A percentile compares a stretch with the other conserved stretches of the same genome.
phyloP scores from a whole-genome alignment of 768 basidiomycete genomes.

The Boletus barrowsii region DNA sequence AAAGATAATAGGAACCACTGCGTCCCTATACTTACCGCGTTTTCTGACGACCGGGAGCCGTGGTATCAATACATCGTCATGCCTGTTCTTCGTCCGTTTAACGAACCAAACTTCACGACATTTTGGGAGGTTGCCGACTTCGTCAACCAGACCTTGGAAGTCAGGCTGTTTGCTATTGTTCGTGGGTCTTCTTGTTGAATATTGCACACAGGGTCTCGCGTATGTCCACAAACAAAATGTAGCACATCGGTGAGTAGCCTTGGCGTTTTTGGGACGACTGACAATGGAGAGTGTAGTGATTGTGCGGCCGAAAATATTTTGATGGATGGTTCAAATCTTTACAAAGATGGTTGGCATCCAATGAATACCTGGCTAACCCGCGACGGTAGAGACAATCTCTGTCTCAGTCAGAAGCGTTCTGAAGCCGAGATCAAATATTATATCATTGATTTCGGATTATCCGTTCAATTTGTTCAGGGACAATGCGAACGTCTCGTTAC shows the following conservation, averaged over 20 bases:
- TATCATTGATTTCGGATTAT: slow-evolving; percentile 37
- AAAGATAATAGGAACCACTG: no score
- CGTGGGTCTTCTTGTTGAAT: no score
- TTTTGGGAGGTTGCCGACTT: no score
- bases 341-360: slow-evolving; percentile 28
- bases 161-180: no score
- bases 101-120: no score
- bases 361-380: slow-evolving; percentile 2
- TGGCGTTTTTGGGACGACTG: no score
- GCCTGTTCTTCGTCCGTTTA: no score
- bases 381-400: slow-evolving; percentile 11
- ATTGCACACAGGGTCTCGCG: slow-evolving; percentile 35
- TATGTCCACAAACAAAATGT: slow-evolving; percentile 36
- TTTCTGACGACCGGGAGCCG: no score
- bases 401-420: slow-evolving; percentile 23
- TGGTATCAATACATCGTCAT: no score
- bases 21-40: no score
- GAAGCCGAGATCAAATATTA: slow-evolving; percentile 30
- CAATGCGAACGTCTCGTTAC: background rate
- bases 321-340: slow-evolving; percentile 27
- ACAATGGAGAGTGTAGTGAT: no score
- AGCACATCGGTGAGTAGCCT: slow-evolving; percentile 32
- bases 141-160: slow-evolving; percentile 26
- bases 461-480: slow-evolving; percentile 21
- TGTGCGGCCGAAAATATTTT: slow-evolving; percentile 30